phyloP scores from a whole-genome alignment of 305 asterid genomes.

The Solanum hybrid region DNA sequence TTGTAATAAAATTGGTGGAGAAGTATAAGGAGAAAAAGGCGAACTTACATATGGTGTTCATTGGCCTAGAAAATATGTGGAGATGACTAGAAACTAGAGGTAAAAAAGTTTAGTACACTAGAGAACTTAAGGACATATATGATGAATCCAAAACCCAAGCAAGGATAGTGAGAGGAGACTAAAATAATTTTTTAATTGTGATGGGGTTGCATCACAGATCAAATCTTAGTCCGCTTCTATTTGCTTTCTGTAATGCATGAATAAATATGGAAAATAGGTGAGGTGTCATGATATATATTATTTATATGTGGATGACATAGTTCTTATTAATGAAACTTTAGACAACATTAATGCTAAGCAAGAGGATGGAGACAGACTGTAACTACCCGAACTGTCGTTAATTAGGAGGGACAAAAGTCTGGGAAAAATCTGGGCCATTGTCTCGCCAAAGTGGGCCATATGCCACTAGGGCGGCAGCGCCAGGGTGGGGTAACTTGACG shows the following conservation, averaged over 20 bases:
- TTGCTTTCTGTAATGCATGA: background rate
- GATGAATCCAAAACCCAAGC: background rate
- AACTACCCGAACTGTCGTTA: too few relatives aligned
- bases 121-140: background rate
- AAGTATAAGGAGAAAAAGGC: background rate
- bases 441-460: too few relatives aligned
- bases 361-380: background rate
- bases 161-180: background rate
- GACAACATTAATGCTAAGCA: background rate
- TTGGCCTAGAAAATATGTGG: background rate
- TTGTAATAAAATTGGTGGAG: background rate
- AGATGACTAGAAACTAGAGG: background rate
- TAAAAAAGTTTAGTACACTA: too few relatives aligned
- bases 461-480: too few relatives aligned
- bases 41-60: background rate
- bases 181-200: background rate
- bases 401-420: too few relatives aligned
- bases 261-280: background rate
- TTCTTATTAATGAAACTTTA: background rate
- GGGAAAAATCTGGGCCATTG: too few relatives aligned
- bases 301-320: background rate
- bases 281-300: background rate
- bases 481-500: too few relatives aligned
- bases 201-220: background rate
- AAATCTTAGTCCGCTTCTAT: background rate